These are phyloP conservation scores for Aspergillus ustus DNA, from an alignment of 2,329 filamentous ascomycete genomes.

Conservation along the genomic window DNA sequence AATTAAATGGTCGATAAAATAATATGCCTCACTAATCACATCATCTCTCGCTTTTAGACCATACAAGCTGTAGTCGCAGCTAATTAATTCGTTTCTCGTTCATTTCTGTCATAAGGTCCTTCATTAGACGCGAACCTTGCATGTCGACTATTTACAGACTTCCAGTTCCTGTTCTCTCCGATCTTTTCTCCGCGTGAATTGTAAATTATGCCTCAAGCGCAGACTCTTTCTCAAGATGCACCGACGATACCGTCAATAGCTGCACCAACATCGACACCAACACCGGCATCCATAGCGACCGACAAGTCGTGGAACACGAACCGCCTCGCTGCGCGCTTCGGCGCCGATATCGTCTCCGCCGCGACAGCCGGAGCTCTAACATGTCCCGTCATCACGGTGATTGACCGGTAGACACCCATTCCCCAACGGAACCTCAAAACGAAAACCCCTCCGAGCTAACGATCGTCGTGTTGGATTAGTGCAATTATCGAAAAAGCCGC, in stretches of 20 bases:
- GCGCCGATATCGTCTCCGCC: constrained; percentile 71
- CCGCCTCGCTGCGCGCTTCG: constrained; percentile 69
- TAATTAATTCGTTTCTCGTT: constrained; percentile 2
- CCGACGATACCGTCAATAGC: constrained; percentile 28
- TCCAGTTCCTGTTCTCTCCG: background rate
- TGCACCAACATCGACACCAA: constrained; percentile 19
- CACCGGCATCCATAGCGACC: constrained; percentile 22
- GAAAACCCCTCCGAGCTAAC: no score
- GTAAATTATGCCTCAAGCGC: constrained; percentile 35
- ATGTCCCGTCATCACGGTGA: constrained; percentile 82
- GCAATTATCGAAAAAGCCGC: constrained; percentile 57
- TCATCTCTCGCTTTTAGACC: background rate
- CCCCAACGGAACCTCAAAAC: no score
- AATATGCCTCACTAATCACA: constrained; percentile 6
- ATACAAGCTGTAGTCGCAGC: background rate
- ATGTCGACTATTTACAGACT: background rate
- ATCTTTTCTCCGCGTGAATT: background rate
- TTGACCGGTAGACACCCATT: constrained; percentile 69
- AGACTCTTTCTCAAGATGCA: constrained; percentile 28
- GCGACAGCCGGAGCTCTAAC: constrained; percentile 74
- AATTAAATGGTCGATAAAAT: constrained; percentile 14
- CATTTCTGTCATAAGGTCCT: background rate
- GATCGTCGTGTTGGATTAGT: constrained; percentile 29
- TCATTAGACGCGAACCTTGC: background rate
- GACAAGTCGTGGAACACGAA: constrained; percentile 71